phyloP scores from a whole-genome alignment of 2,329 filamentous ascomycete genomes.

The Aspergillus costaricaensis region DNA sequence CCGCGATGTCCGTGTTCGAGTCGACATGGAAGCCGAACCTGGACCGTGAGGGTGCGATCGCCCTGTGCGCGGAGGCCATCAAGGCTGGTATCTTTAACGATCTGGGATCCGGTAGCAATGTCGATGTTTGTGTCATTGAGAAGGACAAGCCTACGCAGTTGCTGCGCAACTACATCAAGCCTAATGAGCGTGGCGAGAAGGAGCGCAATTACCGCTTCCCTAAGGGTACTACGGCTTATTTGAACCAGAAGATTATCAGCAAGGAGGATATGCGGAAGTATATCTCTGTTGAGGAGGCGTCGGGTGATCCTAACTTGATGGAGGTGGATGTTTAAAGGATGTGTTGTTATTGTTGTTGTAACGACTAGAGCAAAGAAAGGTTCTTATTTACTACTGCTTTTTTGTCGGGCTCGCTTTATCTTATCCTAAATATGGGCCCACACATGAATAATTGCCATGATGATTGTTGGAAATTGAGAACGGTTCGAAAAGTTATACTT shows the following conservation, averaged over 20 bases:
- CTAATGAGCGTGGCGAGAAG: constrained; percentile 89
- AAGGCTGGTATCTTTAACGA: constrained; percentile 98
- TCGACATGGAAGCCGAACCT: constrained; percentile 85
- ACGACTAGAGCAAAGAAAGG: no score
- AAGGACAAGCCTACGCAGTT: constrained; percentile 86
- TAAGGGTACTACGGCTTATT: constrained; percentile 88
- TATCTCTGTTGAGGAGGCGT: constrained; percentile 84
- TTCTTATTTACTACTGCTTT: not conserved
- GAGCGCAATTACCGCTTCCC: constrained; percentile 89
- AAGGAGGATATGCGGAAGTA: constrained; percentile 94
- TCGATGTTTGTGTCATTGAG: constrained; percentile 94
- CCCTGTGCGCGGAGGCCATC: constrained; percentile 82
- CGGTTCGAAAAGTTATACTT: not conserved
- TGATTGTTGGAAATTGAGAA: not conserved
- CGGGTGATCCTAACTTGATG: constrained; percentile 68
- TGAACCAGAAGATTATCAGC: constrained; percentile 95
- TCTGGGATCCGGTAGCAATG: constrained; percentile 92
- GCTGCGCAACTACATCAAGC: constrained; percentile 88
- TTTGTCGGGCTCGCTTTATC: constrained; percentile 11
- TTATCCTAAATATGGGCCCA: constrained; percentile 10
- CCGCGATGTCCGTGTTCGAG: constrained; percentile 98
- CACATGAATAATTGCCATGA: constrained; percentile 13
- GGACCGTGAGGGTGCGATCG: constrained; percentile 77
- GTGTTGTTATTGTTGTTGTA: constrained; percentile 1
- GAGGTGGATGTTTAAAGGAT: constrained; percentile 54